Conservation (phyloP, 768 basidiomycete species). For the Trametes maxima region DNA sequence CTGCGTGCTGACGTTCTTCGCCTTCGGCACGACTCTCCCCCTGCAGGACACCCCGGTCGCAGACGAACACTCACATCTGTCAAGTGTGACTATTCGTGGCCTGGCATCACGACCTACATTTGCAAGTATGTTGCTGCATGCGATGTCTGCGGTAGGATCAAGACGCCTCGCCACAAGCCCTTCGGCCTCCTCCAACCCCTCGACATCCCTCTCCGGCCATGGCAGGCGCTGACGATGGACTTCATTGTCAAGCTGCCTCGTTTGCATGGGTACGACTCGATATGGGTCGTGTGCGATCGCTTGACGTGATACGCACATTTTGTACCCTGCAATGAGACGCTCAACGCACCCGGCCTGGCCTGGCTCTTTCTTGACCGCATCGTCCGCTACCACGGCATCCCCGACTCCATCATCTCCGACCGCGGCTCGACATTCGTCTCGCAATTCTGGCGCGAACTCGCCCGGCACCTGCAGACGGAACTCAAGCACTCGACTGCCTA, state of each 20-base stretch:
- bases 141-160: slow-evolving; percentile 18
- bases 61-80: slow-evolving; percentile 37
- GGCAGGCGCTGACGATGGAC: too few relatives aligned
- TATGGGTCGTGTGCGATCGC: too few relatives aligned
- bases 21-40: slow-evolving; percentile 38
- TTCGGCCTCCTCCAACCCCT: too few relatives aligned
- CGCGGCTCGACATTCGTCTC: slow-evolving; percentile 18
- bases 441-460: slow-evolving; percentile 6
- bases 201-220: too few relatives aligned
- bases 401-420: slow-evolving; percentile 24
- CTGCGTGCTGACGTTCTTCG: slow-evolving; percentile 35
- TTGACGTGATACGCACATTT: slow-evolving; percentile 11
- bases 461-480: too few relatives aligned
- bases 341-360: slow-evolving; percentile 17
- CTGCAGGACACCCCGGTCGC: slow-evolving; percentile 46
- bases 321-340: slow-evolving; percentile 16
- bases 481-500: too few relatives aligned
- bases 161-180: too few relatives aligned
- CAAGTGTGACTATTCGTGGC: slow-evolving; percentile 45
- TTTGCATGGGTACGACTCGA: too few relatives aligned
- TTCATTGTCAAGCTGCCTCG: too few relatives aligned
- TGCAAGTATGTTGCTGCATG: slow-evolving; percentile 35
- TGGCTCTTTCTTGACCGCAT: slow-evolving; percentile 17
- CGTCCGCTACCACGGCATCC: slow-evolving; percentile 23
- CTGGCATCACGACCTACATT: slow-evolving; percentile 29